phyloP scores from a whole-genome alignment of 2,329 filamentous ascomycete species.

The Fusarium albosuccineum region DNA sequence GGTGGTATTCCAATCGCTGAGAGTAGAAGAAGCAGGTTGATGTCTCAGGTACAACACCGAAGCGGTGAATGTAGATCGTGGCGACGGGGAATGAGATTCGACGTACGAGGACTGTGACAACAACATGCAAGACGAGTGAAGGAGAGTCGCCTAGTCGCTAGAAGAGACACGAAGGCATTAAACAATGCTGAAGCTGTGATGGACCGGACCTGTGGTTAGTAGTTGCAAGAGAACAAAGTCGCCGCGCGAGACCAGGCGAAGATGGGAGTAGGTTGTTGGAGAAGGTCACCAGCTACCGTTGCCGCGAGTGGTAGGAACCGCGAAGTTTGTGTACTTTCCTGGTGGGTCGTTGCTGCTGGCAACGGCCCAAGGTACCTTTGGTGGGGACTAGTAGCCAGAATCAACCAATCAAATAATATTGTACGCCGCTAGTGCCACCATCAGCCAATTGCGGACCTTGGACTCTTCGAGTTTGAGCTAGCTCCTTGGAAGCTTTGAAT shows the following conservation, averaged over 20 bases:
- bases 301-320: conserved; percentile 24
- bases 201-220: conserved; percentile 39
- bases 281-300: conserved; percentile 29
- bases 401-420: conserved; percentile 30
- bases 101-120: conserved; percentile 46
- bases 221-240: conserved; percentile 36
- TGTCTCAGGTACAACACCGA: neutral
- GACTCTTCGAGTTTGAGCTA: too few species aligned
- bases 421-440: neutral
- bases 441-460: conserved; percentile 17
- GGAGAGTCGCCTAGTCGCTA: conserved; percentile 27
- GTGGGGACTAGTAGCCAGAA: neutral
- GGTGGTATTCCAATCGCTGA: neutral
- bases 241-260: conserved; percentile 30
- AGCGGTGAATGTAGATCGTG: conserved; percentile 21
- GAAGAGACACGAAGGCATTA: conserved; percentile 38
- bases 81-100: conserved; percentile 3
- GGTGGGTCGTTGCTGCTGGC: conserved; percentile 49
- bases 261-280: conserved; percentile 29
- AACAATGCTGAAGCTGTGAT: conserved; percentile 46
- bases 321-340: conserved; percentile 54
- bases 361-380: conserved; percentile 33
- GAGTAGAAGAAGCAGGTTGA: neutral
- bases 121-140: conserved; percentile 46
- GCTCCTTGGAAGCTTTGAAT: too few species aligned